Percentiles rank a stretch among this genome's conserved stretches.
phyloP scores from a whole-genome alignment of 2,329 filamentous ascomycete species.

The Cercospora sp. region DNA sequence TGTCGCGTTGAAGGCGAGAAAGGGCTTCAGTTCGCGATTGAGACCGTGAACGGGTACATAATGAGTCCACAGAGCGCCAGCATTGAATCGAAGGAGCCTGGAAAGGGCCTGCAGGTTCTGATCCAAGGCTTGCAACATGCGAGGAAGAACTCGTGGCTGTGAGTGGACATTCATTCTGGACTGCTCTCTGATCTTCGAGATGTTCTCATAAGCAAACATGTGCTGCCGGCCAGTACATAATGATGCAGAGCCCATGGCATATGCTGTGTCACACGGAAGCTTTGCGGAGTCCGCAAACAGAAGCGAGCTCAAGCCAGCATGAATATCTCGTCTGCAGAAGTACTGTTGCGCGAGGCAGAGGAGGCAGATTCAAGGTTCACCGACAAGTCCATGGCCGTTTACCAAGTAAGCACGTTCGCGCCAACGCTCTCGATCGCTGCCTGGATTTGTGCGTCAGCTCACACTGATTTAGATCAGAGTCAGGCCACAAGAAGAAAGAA shows the following conservation, averaged over 20 bases:
- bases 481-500: not conserved
- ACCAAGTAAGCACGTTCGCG: not conserved
- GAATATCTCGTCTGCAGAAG: not conserved
- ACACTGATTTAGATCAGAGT: not conserved
- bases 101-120: slow-evolving; percentile 23
- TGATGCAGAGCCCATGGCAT: not conserved
- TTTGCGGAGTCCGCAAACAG: not conserved
- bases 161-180: not conserved
- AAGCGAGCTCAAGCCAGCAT: not conserved
- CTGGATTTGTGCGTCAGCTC: not conserved
- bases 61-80: slow-evolving; percentile 27
- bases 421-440: not conserved
- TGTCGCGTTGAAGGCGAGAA: slow-evolving; percentile 11
- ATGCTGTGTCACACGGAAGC: not conserved
- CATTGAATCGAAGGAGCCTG: slow-evolving; percentile 29
- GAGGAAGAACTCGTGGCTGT: slow-evolving; percentile 11
- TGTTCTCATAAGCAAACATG: not conserved
- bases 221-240: not conserved
- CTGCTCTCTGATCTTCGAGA: not conserved
- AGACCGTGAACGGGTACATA: slow-evolving; percentile 24
- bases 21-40: slow-evolving; percentile 18
- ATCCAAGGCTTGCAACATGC: slow-evolving; percentile 16
- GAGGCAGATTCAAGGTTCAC: not conserved
- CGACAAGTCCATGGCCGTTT: not conserved
- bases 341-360: not conserved